phyloP scores from a whole-genome alignment of 768 basidiomycete genomes.

The Lanmaoa rubissima region DNA sequence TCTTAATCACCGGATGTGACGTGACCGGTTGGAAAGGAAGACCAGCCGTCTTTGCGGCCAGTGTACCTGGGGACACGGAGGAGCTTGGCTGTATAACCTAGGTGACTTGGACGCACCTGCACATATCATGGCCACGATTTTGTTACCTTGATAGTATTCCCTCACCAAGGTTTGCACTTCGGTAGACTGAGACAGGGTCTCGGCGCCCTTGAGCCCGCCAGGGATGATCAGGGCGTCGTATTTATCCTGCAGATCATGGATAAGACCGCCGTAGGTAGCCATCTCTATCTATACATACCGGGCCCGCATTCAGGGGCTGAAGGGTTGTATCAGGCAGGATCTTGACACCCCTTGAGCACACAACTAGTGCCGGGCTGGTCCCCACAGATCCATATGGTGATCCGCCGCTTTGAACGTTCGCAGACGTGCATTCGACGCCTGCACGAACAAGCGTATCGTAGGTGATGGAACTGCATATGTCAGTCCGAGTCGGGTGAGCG shows the following conservation, averaged over 20 bases:
- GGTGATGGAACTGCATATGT: conserved; percentile 58
- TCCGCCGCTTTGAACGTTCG: conserved; percentile 47
- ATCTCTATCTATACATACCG: conserved; percentile 35
- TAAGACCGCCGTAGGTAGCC: background rate
- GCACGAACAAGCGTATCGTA: conserved; percentile 83
- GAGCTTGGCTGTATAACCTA: background rate
- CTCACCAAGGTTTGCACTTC: conserved; percentile 63
- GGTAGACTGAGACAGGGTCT: conserved; percentile 59
- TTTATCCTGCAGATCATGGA: conserved; percentile 42
- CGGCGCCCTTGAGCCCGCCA: conserved; percentile 76
- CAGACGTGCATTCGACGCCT: conserved; percentile 64
- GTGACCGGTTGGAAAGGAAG: conserved; percentile 66
- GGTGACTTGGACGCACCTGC: conserved; percentile 50
- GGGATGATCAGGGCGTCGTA: conserved; percentile 75
- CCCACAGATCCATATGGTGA: conserved; percentile 24
- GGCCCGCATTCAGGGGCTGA: conserved; percentile 42
- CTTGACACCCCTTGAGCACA: conserved; percentile 69
- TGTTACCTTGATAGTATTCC: conserved; percentile 40
- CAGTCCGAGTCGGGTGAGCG: background rate
- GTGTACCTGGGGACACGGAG: conserved; percentile 46
- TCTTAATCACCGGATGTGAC: conserved; percentile 73
- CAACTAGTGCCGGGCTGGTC: conserved; percentile 48
- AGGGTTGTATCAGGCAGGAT: conserved; percentile 66
- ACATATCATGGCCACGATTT: conserved; percentile 80
- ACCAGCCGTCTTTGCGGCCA: conserved; percentile 61